phyloP scores from a whole-genome alignment of 257 asterid species.

The Lantana camara region DNA sequence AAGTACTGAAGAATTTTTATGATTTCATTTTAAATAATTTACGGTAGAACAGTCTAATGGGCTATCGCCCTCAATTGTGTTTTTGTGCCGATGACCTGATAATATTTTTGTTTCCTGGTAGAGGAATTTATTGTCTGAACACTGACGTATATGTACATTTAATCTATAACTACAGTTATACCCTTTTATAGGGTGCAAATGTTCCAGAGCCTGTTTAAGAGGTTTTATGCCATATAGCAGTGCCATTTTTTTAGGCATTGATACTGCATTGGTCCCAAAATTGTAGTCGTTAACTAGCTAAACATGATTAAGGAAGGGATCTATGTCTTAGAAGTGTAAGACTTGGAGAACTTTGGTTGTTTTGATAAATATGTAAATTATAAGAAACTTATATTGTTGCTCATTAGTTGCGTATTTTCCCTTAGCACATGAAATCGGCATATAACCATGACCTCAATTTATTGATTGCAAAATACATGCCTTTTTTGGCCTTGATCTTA shows the following conservation, averaged over 20 bases:
- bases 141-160: not conserved
- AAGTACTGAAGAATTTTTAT: not conserved
- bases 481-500: slow-evolving; percentile 3
- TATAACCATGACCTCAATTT: slow-evolving; percentile 4
- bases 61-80: not conserved
- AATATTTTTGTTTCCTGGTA: not conserved
- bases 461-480: not conserved
- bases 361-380: not conserved
- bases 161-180: not conserved
- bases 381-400: not conserved
- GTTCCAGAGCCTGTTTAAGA: not conserved
- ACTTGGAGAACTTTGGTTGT: not conserved
- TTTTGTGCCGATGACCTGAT: not conserved
- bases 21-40: not conserved
- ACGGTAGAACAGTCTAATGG: not conserved
- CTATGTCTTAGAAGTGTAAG: not conserved
- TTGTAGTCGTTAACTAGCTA: not conserved
- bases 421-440: not conserved
- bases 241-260: not conserved
- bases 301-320: not conserved
- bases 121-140: not conserved
- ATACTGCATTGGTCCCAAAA: not conserved
- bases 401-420: slow-evolving; percentile 2
- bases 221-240: not conserved
- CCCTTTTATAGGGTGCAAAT: not conserved